These are phyloP conservation scores for Sutorius eximius DNA, from an alignment of 1,284 basidiomycete species.

Conservation along the genomic window DNA sequence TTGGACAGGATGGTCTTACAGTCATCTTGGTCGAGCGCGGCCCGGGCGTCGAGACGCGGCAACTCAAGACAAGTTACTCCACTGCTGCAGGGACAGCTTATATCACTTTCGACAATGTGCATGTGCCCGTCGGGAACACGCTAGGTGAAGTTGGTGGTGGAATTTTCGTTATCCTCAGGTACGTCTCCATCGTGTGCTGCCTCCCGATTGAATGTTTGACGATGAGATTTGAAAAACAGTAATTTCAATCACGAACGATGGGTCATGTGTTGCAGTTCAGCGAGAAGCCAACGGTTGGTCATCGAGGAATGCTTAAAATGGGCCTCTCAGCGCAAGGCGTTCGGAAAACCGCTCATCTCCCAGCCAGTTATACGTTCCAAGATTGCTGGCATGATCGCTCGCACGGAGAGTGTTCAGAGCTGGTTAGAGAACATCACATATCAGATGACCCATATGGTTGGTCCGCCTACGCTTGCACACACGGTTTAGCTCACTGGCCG, in stretches of 20 bases:
- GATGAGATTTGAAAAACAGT: conserved; percentile 28
- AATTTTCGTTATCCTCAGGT: conserved; percentile 63
- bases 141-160: conserved; percentile 81
- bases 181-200: not conserved
- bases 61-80: conserved; percentile 78
- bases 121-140: conserved; percentile 76
- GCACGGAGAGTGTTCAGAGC: conserved; percentile 61
- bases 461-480: not conserved
- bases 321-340: conserved; percentile 64
- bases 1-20: conserved; percentile 37
- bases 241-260: conserved; percentile 67
- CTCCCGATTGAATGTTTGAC: not conserved
- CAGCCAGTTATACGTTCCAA: conserved; percentile 75
- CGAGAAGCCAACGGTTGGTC: conserved; percentile 47
- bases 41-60: conserved; percentile 74
- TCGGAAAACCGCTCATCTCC: conserved; percentile 68
- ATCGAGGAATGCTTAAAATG: conserved; percentile 63
- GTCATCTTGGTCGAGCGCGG: conserved; percentile 77
- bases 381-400: conserved; percentile 71
- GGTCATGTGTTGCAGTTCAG: conserved; percentile 65
- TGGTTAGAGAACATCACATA: conserved; percentile 91
- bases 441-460: conserved; percentile 89
- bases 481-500: not conserved
- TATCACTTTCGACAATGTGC: conserved; percentile 82
- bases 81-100: conserved; percentile 72